A percentile compares a stretch with the other conserved stretches of the same genome.
These are phyloP conservation scores for Hypoxylon trugodes DNA, from an alignment of 495 filamentous ascomycete genomes.

Conservation along the genomic window DNA sequence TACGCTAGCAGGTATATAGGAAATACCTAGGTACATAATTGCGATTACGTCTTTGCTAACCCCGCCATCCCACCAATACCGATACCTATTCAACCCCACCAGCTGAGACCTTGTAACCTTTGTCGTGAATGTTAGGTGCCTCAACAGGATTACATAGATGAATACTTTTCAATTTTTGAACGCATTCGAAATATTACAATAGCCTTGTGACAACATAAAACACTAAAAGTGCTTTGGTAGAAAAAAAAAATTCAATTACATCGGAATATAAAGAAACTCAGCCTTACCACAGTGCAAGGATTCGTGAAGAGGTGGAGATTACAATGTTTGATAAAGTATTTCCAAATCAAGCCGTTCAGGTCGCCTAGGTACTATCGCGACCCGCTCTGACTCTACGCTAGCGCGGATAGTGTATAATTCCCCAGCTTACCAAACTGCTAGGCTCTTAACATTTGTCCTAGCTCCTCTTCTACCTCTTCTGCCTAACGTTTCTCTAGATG, in stretches of 20 bases:
- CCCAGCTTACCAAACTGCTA: not conserved
- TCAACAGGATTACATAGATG: not conserved
- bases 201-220: not conserved
- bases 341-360: conserved; percentile 3
- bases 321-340: conserved; percentile 14
- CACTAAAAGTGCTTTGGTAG: not conserved
- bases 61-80: conserved; percentile 21
- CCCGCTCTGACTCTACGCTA: too few relatives aligned
- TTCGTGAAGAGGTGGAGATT: not conserved
- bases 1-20: too few relatives aligned
- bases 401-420: too few relatives aligned
- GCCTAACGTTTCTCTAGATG: too few relatives aligned
- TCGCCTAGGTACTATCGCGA: too few relatives aligned
- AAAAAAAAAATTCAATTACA: not conserved
- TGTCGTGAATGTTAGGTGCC: not conserved
- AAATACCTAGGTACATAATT: not conserved
- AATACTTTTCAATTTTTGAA: too few relatives aligned
- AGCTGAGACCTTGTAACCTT: conserved; percentile 15
- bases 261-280: conserved; percentile 10
- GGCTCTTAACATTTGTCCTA: not conserved
- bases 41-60: conserved; percentile 11
- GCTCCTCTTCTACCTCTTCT: conserved; percentile 6
- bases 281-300: conserved; percentile 7
- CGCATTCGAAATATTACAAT: too few relatives aligned
- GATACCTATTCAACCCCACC: conserved; percentile 7